Conservation (phyloP, 2,329 filamentous ascomycete species). For the Neophaeococcomyces mojaviensis region DNA sequence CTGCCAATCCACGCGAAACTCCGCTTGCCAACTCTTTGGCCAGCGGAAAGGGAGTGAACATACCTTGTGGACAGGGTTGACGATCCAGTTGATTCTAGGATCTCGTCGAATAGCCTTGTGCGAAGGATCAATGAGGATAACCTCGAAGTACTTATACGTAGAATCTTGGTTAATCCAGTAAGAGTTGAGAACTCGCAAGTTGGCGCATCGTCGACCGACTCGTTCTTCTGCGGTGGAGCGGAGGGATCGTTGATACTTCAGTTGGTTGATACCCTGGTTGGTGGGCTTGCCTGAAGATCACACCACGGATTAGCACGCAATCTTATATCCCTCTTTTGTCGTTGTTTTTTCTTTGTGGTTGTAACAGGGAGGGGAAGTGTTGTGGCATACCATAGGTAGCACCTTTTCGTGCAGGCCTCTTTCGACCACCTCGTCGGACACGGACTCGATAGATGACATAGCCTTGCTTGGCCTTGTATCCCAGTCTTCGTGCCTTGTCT, state of each 20-base stretch:
- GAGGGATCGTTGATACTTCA: constrained; percentile 99
- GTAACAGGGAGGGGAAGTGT: no score
- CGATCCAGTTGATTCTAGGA: constrained; percentile 99
- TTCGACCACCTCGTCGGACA: constrained; percentile 97
- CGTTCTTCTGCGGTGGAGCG: constrained; percentile 98
- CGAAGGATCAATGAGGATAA: constrained; percentile 98
- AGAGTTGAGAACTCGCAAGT: constrained; percentile 98
- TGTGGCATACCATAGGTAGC: constrained; percentile 92
- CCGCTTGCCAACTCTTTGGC: constrained; percentile 14
- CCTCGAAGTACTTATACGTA: constrained; percentile 99
- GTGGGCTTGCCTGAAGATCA: constrained; percentile 81
- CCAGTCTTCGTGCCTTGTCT: constrained; percentile 99
- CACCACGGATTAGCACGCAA: constrained; percentile 4
- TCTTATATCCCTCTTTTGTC: background rate
- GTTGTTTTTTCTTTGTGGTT: background rate
- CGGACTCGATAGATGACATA: constrained; percentile 99
- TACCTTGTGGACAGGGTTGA: constrained; percentile 95
- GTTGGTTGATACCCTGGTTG: constrained; percentile 99
- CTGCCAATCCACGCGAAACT: background rate
- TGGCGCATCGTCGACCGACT: constrained; percentile 97
- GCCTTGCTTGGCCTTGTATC: constrained; percentile 99
- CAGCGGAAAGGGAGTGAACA: constrained; percentile 12
- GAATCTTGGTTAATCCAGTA: constrained; percentile 99
- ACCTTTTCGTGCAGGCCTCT: constrained; percentile 93
- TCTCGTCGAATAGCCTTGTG: constrained; percentile 99